Evolutionary conservation across 2,329 filamentous ascomycete species (phyloP), one percentile per base, ranked within the genome.

Genomic region (Cytospora chrysosperma): DNA sequence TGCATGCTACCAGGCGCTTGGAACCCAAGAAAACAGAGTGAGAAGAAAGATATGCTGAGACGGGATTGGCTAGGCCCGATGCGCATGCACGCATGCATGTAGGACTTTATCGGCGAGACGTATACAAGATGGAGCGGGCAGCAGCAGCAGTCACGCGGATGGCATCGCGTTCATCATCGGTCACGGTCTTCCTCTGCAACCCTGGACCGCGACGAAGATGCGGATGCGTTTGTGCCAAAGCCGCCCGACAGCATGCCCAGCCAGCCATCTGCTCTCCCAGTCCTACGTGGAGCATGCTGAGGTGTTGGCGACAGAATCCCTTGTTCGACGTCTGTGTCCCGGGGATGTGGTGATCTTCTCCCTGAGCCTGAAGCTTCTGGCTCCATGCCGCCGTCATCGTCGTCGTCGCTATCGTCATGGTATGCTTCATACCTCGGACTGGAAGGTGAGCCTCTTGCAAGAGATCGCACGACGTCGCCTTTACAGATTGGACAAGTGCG

Each of bases 401-500:
- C 81, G 0, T 83, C 79, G 27, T 80, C 78, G 40, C 77, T 79
- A 54, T 83, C 82, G 61, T 85, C 83, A n/a, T 75, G 80, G 64
- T 85, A 85, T 2, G 81, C 77, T 53, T 84, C 83, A 63, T 85
- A 85, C 34, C 81, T 77, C 19, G 82, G 82, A 49, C 77, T 79
- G 3, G 81, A 83, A 7, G 81, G 76, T 17, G 79, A 78, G 12
- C 81, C 80, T 34, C 80, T 81, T 21, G 87, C 83, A 67, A 92
- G 75, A 10, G 85, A 88, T 32, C 85, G 81, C 19, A 99, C 94
- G 40, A 99, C 95, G 73, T 99, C 95, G 56, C 93, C 93, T 79
- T 99, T 99, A 80, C 95, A 99, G 65, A 99, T 98, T 0, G 95
- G 95, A 71, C 95, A 99, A n/a, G 95, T 99, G 67, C 95, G 89